Evolutionary conservation across 768 basidiomycete species (phyloP).

Genomic region (Clitopilus hobsonii): DNA sequence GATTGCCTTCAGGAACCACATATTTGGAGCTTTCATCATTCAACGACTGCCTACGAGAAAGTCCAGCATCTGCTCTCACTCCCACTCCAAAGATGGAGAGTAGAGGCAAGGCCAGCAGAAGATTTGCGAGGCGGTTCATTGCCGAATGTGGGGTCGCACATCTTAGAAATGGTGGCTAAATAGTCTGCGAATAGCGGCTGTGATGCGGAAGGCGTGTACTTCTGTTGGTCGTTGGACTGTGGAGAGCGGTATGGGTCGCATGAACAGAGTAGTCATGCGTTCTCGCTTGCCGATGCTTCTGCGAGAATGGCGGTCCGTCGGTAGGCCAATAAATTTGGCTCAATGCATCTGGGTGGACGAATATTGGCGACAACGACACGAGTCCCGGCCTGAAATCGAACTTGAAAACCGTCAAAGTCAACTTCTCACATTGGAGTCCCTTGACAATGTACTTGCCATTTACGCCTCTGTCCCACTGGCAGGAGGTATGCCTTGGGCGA

Average conservation of each 20-base stretch:
- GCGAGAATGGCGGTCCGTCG: neutral
- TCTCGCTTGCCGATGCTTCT: neutral
- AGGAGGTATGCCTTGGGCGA: no score
- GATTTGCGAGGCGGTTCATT: constrained; percentile 10
- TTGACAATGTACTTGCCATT: no score
- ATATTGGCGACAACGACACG: no score
- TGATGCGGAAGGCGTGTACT: constrained; percentile 12
- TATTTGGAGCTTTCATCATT: constrained; percentile 17
- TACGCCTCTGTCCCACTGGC: no score
- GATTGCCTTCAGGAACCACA: constrained; percentile 17
- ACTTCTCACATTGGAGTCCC: no score
- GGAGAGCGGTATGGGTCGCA: constrained; percentile 4
- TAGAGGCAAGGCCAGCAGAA: constrained; percentile 8
- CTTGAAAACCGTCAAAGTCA: no score
- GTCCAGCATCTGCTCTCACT: neutral
- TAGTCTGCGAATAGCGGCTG: constrained; percentile 4
- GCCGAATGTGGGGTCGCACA: neutral
- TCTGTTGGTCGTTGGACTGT: constrained; percentile 2
- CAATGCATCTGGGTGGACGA: no score
- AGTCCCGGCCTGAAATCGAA: no score
- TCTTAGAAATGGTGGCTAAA: constrained; percentile 4
- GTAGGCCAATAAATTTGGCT: neutral
- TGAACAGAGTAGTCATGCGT: constrained; percentile 10
- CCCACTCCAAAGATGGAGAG: constrained; percentile 4
- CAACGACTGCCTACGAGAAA: constrained; percentile 13